These are phyloP conservation scores for Exsudoporus frostii DNA, from an alignment of 768 basidiomycete genomes.

Conservation along the genomic window DNA sequence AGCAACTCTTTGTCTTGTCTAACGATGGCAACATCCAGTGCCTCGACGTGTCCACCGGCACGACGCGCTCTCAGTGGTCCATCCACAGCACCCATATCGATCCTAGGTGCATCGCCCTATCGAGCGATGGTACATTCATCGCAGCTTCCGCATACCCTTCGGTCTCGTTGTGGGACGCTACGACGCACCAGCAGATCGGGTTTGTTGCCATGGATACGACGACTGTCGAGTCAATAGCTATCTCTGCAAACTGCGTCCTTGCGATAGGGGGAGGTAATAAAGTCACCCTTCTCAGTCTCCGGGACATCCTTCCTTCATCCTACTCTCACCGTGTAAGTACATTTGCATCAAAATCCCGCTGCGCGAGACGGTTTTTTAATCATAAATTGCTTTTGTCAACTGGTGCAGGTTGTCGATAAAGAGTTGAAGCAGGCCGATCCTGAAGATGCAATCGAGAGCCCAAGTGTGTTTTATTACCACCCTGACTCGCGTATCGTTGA, in stretches of 20 bases:
- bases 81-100: too few relatives aligned
- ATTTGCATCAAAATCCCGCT: neutral
- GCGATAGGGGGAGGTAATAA: neutral
- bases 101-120: too few relatives aligned
- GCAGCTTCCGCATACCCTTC: neutral
- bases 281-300: neutral
- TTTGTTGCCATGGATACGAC: neutral
- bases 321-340: neutral
- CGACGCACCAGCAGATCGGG: neutral
- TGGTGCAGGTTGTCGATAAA: too few relatives aligned
- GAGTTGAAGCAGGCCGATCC: too few relatives aligned
- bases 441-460: too few relatives aligned
- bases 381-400: too few relatives aligned
- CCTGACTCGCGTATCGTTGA: too few relatives aligned
- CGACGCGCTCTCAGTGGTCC: too few relatives aligned
- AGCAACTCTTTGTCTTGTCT: neutral
- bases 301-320: neutral
- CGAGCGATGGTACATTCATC: too few relatives aligned
- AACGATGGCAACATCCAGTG: neutral
- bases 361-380: too few relatives aligned
- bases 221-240: neutral
- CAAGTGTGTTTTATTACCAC: too few relatives aligned
- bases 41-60: neutral
- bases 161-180: neutral
- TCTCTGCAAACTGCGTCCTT: neutral